Evolutionary conservation across 2,329 filamentous ascomycete genomes (phyloP), one percentile per base, ranked within the genome.

Genomic region (Ophiostoma sp.): DNA sequence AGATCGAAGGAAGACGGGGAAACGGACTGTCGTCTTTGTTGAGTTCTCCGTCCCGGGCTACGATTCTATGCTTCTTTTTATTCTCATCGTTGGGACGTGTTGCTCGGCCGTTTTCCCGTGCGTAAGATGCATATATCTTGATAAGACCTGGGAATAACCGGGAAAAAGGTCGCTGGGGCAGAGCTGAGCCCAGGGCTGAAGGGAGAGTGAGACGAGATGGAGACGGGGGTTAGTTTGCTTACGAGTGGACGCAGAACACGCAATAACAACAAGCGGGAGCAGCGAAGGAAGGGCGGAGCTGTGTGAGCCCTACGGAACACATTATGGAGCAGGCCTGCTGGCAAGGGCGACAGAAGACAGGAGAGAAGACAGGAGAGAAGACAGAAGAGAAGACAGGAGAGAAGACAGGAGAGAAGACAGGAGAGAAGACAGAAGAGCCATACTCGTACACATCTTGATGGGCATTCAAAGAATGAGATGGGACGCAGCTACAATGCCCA

Each of bases 181-280:
- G 18, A 58, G 52, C 9, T 38, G 55, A 9, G 3, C 27, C 11
- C 27, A 60, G 55, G 55, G 49, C 49, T 58, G n/a, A 47, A 44
- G 40, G 66, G 40, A 60, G 49, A 52, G 44, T 67, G 47, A 60
- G 58, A 60, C 55, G 58, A 64, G 47, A 42, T 42, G 40, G 36
- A 52, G 64, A 67, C 8, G 40, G 42, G 16, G 9, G 27, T 27
- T 2, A 27, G 27, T 27, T 27, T 27, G 27, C 27, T 27, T 27
- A 27, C 6, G 27, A 55, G 49, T 4, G 14, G 44, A 9, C 11
- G 44, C 6, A 45, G 4, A 12, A 45, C 9, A 12, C 5, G 12
- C 45, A 47, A 16, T 16, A 47, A 14, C 14, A 47, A 16, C 45
- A 47, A 47, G 44, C 44, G 14, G 18, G 2, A 55, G 49, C 7